Evolutionary conservation across 805 yeast species (phyloP), one percentile per base, ranked within the genome.

Genomic region (Kuraishia hungarica): DNA sequence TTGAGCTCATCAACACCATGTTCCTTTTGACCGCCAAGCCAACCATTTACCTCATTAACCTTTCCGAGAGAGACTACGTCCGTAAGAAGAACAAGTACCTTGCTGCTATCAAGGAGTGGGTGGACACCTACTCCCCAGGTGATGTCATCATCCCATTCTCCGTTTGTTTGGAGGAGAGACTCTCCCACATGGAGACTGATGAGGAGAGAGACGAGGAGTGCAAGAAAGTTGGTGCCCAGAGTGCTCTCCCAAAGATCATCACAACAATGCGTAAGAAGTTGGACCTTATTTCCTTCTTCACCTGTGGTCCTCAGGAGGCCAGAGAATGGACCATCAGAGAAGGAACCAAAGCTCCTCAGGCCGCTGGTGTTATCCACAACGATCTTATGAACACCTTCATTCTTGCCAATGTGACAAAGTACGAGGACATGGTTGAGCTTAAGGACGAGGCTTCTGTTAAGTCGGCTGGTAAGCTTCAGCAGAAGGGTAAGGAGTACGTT

Each of bases 311-410:
- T 24, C 75, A 78, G 53, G 97, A 91, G 70, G 92, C 87, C 10
- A 76, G 93, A 64, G 96, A 91, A 68, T 91, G 97, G 97, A 87
- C 91, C 19, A 77, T 91, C 54, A 78, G 92, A 65, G 75, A 76
- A 62, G 96, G 96, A 63, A 87, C 93, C 51, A 86, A 89, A 64
- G 97, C 97, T 54, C 99, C 99, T n/a, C 91, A 88, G 67, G 98
- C 99, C 50, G 99, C 99, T 22, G 98, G 97, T 70, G 96, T 94
- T 50, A 93, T 93, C 65, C 99, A 94, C 72, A 86, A 89, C 7
- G 97, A 90, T 67, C 72, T 90, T 55, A 84, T 86, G 71, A 81
- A 84, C 63, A 87, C 96, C 0, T 91, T 91, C 67, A 82, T 91
- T 51, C 80, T 82, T 64, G 96, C 94, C 10, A 83, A 84, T 56